These are phyloP conservation scores for Ampelocalamus luodianensis DNA, from an alignment of 176 grass and related monocot species.

Conservation along the genomic window DNA sequence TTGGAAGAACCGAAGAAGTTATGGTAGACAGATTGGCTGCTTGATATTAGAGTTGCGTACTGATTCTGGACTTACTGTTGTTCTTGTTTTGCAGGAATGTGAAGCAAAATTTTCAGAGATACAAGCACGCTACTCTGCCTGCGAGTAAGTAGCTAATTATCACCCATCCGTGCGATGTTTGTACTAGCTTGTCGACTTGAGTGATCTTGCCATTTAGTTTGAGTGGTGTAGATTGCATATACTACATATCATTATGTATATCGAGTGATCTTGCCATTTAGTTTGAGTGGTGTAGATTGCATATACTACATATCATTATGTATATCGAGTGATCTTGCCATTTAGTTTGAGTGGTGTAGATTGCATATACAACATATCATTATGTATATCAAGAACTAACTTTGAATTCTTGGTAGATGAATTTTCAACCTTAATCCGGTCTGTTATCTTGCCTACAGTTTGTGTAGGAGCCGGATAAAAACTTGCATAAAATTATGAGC, in stretches of 20 bases:
- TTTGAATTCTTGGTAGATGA: slow-evolving; percentile 6
- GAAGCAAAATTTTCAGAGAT: slow-evolving; percentile 81
- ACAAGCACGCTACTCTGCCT: slow-evolving; percentile 69
- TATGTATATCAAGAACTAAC: slow-evolving; percentile 11
- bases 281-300: slow-evolving; percentile 4
- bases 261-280: slow-evolving; percentile 18
- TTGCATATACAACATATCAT: slow-evolving; percentile 3
- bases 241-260: slow-evolving; percentile 9
- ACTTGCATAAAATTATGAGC: not conserved
- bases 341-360: slow-evolving; percentile 10
- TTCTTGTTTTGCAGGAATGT: slow-evolving; percentile 71
- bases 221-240: not conserved
- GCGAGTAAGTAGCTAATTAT: slow-evolving; percentile 81
- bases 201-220: slow-evolving; percentile 25
- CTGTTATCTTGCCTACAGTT: not conserved
- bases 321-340: slow-evolving; percentile 19
- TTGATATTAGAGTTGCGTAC: slow-evolving; percentile 4
- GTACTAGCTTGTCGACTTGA: not conserved
- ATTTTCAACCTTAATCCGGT: slow-evolving; percentile 1
- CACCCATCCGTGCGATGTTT: slow-evolving; percentile 28
- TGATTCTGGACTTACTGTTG: not conserved
- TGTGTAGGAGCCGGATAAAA: slow-evolving; percentile 4
- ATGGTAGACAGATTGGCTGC: not conserved
- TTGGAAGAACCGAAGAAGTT: slow-evolving; percentile 8
- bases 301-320: slow-evolving; percentile 10